phyloP scores from a whole-genome alignment of 1,139 yeast genomes.

The Saccharomyces hybrid region DNA sequence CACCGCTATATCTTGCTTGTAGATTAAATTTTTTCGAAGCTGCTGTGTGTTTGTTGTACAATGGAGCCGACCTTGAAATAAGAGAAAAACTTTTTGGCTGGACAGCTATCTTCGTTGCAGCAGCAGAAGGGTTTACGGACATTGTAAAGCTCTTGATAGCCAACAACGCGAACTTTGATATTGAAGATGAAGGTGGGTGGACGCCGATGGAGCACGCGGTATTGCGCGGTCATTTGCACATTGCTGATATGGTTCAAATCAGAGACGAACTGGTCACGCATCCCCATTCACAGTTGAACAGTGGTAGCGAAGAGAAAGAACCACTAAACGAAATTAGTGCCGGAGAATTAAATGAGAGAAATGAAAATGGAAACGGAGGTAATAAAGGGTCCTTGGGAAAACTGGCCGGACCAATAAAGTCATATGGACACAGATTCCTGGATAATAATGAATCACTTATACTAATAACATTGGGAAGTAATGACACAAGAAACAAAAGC shows the following conservation, averaged over 20 bases:
- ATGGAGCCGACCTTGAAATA: slow-evolving; percentile 66
- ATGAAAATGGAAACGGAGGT: slow-evolving; percentile 5
- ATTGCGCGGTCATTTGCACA: slow-evolving; percentile 74
- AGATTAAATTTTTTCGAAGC: slow-evolving; percentile 52
- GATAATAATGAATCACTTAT: slow-evolving; percentile 58
- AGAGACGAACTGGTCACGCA: slow-evolving; percentile 20
- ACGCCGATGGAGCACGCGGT: slow-evolving; percentile 95
- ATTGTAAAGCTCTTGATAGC: slow-evolving; percentile 51
- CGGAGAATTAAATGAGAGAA: not conserved
- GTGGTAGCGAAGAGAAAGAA: not conserved
- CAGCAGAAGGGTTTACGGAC: slow-evolving; percentile 69
- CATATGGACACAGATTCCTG: slow-evolving; percentile 80
- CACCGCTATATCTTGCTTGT: slow-evolving; percentile 74
- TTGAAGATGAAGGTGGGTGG: slow-evolving; percentile 87
- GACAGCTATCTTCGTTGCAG: slow-evolving; percentile 91
- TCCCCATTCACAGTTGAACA: slow-evolving; percentile 11
- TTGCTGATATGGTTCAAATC: slow-evolving; percentile 57
- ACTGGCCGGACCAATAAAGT: slow-evolving; percentile 49
- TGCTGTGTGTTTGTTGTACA: slow-evolving; percentile 48
- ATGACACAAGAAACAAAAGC: slow-evolving; percentile 57
- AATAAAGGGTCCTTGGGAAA: slow-evolving; percentile 15
- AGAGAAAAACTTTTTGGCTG: slow-evolving; percentile 80
- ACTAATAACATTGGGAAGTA: slow-evolving; percentile 77
- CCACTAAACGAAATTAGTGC: not conserved
- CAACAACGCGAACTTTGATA: slow-evolving; percentile 47